Conservation (phyloP, 305 asterid species). For the Andrographis paniculata region DNA sequence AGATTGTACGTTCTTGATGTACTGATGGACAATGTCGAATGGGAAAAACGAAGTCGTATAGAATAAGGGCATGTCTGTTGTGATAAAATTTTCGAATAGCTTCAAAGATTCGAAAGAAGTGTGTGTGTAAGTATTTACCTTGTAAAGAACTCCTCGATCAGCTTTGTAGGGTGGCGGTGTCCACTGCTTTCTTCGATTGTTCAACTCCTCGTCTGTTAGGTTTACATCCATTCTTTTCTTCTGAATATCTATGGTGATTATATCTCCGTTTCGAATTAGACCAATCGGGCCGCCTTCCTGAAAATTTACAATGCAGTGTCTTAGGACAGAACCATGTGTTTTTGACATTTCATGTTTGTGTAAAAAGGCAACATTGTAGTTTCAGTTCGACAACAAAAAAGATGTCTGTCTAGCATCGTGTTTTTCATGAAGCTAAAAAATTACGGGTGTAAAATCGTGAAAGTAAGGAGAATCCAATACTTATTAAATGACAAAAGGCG, state of each 20-base stretch:
- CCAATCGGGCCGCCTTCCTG: conserved; percentile 99
- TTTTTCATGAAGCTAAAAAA: too few species aligned
- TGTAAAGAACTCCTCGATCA: conserved; percentile 72
- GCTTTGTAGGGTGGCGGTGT: conserved; percentile 65
- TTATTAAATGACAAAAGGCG: too few species aligned
- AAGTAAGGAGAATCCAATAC: too few species aligned
- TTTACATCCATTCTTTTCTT: conserved; percentile 62
- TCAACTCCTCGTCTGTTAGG: conserved; percentile 54
- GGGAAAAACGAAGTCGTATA: background rate
- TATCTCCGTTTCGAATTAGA: conserved; percentile 69
- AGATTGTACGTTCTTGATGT: conserved; percentile 75
- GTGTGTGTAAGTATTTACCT: conserved; percentile 32
- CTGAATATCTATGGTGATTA: conserved; percentile 62
- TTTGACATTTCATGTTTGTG: conserved; percentile 2
- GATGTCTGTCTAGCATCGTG: too few species aligned
- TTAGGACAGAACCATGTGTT: conserved; percentile 3
- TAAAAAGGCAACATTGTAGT: background rate
- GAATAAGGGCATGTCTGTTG: background rate
- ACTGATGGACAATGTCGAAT: too few species aligned
- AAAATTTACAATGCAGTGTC: conserved; percentile 18
- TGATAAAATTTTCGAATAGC: conserved; percentile 1
- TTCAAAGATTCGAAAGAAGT: too few species aligned
- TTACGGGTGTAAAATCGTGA: too few species aligned
- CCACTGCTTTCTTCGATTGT: conserved; percentile 74
- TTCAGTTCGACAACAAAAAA: background rate